Conservation (phyloP, 176 grass and related monocot species). For the Tillandsia leiboldiana region DNA sequence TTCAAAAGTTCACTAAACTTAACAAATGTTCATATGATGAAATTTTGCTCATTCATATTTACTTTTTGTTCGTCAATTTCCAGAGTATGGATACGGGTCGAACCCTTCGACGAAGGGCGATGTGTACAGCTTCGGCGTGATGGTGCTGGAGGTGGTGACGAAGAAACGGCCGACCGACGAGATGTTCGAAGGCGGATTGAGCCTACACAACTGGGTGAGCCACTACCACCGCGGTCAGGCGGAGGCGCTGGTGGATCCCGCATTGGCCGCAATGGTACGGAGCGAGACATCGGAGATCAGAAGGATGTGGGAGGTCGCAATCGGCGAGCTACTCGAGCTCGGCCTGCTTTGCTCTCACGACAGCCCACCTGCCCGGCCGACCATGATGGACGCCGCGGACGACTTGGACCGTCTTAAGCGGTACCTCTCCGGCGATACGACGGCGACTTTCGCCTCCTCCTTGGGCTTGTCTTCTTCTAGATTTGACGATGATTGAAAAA, state of each 20-base stretch:
- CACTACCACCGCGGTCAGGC: constrained; percentile 49
- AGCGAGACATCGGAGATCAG: constrained; percentile 51
- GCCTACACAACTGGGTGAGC: constrained; percentile 65
- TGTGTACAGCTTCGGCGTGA: constrained; percentile 85
- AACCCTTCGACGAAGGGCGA: constrained; percentile 70
- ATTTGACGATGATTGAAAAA: constrained; percentile 37
- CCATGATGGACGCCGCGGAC: constrained; percentile 71
- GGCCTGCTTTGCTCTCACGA: constrained; percentile 74
- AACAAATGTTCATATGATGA: no score
- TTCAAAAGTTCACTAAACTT: no score
- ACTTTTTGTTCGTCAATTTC: background rate
- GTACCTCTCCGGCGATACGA: constrained; percentile 64
- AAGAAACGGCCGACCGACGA: constrained; percentile 56
- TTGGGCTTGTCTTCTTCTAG: constrained; percentile 52
- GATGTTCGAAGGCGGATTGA: constrained; percentile 60
- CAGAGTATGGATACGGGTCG: constrained; percentile 83
- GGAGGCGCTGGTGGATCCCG: constrained; percentile 35
- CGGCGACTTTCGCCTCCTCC: constrained; percentile 67
- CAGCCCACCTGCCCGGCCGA: constrained; percentile 38
- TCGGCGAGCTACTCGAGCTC: constrained; percentile 71
- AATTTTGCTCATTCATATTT: no score
- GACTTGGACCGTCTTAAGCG: constrained; percentile 73
- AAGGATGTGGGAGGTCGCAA: constrained; percentile 75
- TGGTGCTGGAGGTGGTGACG: constrained; percentile 70
- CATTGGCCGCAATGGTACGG: constrained; percentile 28